Conservation (phyloP, 106 monocot genomes). For the Dioscorea dumetorum region DNA sequence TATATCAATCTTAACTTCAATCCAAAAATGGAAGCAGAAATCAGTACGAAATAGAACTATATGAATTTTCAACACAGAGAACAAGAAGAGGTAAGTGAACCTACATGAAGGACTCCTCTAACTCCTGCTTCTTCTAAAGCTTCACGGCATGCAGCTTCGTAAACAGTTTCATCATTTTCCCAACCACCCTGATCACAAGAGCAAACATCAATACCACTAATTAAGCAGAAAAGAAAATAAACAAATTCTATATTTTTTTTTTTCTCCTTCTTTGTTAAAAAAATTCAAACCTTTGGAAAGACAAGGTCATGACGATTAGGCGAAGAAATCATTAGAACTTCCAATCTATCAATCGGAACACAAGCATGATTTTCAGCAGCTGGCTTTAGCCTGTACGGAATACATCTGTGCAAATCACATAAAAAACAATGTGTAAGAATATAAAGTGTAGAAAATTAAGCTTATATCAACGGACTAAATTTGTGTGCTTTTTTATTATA, state of each 20-base stretch:
- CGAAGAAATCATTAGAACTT: slow-evolving; percentile 49
- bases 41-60: too few species aligned
- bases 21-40: too few species aligned
- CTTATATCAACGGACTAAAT: too few species aligned
- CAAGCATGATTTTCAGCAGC: neutral
- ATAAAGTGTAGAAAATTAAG: neutral
- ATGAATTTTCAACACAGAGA: neutral
- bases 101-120: slow-evolving; percentile 36
- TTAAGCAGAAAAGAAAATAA: neutral
- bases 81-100: neutral
- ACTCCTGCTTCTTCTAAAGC: slow-evolving; percentile 60
- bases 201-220: neutral
- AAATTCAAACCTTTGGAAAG: slow-evolving; percentile 41
- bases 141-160: slow-evolving; percentile 45
- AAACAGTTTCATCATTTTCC: slow-evolving; percentile 44
- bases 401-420: slow-evolving; percentile 28
- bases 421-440: neutral
- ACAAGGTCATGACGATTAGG: slow-evolving; percentile 32
- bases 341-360: slow-evolving; percentile 19
- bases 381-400: slow-evolving; percentile 36
- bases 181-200: slow-evolving; percentile 39
- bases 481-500: too few species aligned
- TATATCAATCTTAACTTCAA: too few species aligned
- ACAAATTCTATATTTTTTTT: too few species aligned
- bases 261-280: too few species aligned